A percentile compares a stretch with the other conserved stretches of the same genome.
Evolutionary conservation across 371 early-diverging fungal species (phyloP).

Genomic region (Mucor racemosus): DNA sequence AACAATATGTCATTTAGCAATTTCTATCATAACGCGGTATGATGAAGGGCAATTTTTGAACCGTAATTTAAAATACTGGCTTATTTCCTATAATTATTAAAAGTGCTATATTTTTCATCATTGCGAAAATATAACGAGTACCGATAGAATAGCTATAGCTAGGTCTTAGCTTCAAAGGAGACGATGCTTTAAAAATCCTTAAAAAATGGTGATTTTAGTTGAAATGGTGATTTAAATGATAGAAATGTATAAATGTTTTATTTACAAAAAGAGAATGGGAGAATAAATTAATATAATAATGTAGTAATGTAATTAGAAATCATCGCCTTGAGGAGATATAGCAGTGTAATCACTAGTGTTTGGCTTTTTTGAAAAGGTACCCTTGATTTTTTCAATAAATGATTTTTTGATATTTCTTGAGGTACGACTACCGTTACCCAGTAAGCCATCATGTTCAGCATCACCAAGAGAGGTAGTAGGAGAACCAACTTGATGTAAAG

Average conservation of each 20-base stretch:
- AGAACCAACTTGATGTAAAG: background rate
- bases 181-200: no score
- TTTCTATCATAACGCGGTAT: no score
- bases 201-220: no score
- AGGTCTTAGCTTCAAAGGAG: no score
- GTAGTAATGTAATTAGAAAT: background rate
- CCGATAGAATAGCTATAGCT: no score
- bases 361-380: background rate
- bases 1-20: no score
- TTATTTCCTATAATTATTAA: no score
- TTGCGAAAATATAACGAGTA: no score
- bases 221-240: no score
- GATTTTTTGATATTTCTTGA: background rate
- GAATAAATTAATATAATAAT: background rate
- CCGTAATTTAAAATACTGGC: no score
- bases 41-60: no score
- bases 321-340: background rate
- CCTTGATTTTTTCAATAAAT: background rate
- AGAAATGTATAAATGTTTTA: background rate
- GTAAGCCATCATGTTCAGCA: background rate
- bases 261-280: background rate
- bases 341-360: background rate
- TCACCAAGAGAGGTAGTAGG: background rate
- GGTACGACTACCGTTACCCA: background rate
- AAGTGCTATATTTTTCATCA: no score